These are phyloP conservation scores for Trypanosoma brucei DNA, from an alignment of 208 protist genomes.

Conservation along the genomic window DNA sequence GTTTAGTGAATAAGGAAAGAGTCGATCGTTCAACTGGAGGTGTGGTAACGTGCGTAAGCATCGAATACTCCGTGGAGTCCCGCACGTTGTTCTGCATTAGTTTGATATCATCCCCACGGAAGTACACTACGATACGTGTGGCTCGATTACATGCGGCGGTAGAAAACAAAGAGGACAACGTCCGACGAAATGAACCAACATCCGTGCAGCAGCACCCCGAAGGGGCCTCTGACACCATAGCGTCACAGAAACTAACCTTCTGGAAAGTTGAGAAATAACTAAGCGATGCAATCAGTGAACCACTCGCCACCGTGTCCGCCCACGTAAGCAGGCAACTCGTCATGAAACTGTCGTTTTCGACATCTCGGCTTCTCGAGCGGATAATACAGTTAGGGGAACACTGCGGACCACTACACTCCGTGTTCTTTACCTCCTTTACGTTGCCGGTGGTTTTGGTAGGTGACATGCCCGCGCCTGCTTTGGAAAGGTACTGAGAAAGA, in stretches of 20 bases:
- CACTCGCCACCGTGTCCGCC: conserved; percentile 1
- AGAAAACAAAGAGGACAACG: conserved; percentile 30
- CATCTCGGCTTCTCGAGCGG: background rate
- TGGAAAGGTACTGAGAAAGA: conserved; percentile 40
- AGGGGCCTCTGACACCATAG: conserved; percentile 15
- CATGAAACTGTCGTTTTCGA: conserved; percentile 8
- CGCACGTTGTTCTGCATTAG: conserved; percentile 76
- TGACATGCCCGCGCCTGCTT: conserved; percentile 17
- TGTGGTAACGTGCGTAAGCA: conserved; percentile 74
- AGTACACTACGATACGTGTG: conserved; percentile 81
- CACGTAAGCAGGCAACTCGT: conserved; percentile 13
- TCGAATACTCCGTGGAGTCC: conserved; percentile 49
- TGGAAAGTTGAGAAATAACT: conserved; percentile 48
- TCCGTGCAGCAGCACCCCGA: conserved; percentile 8
- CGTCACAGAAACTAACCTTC: conserved; percentile 58
- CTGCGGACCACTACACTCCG: background rate
- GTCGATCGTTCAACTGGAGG: conserved; percentile 53
- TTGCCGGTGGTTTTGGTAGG: background rate
- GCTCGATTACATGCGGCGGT: conserved; percentile 59
- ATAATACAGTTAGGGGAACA: background rate
- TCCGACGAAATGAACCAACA: conserved; percentile 4
- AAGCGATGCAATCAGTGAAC: conserved; percentile 10
- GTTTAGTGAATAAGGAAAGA: conserved; percentile 22
- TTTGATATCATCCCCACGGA: conserved; percentile 74
- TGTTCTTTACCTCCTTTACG: background rate